phyloP scores from a whole-genome alignment of 306 rosid genomes.

The Styphnolobium japonicum region DNA sequence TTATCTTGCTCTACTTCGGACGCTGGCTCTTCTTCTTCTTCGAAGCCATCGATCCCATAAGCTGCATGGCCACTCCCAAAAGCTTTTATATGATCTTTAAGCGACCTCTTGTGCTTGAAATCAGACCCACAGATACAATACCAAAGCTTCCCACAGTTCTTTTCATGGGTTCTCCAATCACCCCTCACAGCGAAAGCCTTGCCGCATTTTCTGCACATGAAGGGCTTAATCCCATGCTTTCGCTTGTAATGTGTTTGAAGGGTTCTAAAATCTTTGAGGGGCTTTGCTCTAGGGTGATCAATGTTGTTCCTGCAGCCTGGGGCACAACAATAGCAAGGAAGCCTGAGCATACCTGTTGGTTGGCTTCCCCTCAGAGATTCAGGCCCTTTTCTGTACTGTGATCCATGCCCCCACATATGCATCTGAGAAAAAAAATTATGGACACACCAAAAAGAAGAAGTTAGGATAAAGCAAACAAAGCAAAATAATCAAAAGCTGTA shows the following conservation, averaged over 20 bases:
- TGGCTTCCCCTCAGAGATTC: conserved; percentile 92
- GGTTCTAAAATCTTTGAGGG: conserved; percentile 89
- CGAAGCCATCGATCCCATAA: conserved; percentile 66
- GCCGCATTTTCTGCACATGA: conserved; percentile 93
- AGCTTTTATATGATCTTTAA: conserved; percentile 91
- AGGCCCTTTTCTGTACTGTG: conserved; percentile 95
- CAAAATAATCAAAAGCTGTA: background rate
- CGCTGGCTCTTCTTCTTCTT: conserved; percentile 93
- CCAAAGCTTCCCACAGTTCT: conserved; percentile 98
- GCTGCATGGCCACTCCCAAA: conserved; percentile 92
- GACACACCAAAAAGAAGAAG: background rate
- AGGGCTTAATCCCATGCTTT: conserved; percentile 94
- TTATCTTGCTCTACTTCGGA: conserved; percentile 95
- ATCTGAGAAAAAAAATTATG: conserved; percentile 47
- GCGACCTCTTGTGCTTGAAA: conserved; percentile 93
- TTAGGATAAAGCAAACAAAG: background rate
- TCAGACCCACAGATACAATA: conserved; percentile 95
- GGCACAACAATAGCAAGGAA: conserved; percentile 93
- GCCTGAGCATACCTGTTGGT: conserved; percentile 95
- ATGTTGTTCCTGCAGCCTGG: conserved; percentile 96
- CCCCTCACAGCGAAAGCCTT: conserved; percentile 97
- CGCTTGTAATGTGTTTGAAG: conserved; percentile 97
- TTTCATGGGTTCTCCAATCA: conserved; percentile 96
- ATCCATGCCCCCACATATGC: conserved; percentile 99
- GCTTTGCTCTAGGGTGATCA: conserved; percentile 89